Base-by-base conservation (phyloP, 148 eudicot species). In the Fagopyrum tataricum region DNA sequence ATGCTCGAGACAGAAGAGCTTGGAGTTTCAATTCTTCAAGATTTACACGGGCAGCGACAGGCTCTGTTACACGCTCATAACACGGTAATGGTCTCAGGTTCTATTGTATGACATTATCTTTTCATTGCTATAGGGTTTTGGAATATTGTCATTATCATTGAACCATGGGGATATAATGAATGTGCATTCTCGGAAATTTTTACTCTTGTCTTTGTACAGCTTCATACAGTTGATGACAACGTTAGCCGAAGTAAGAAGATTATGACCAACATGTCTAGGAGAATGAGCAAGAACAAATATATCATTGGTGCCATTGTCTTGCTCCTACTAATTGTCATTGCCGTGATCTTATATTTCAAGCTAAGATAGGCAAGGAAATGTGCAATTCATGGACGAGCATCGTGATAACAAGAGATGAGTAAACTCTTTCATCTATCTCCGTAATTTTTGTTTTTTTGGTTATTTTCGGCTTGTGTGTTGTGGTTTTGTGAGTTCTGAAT, bases 1-100 rank as follows among this genome's bases (percentile, higher is more conserved):
- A 82, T 87, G 90, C 83, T 87, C 52, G 86, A 87, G 79, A 87
- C 88, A 10, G 90, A 87, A 77, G 88, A 87, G 42, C 78, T 82
- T 20, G 90, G 88, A 67, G 90, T 85, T 67, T 84, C 88, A 31
- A 77, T 87, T 72, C 88, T 87, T 67, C 79, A 83, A 70, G 88
- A 87, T 80, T 73, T 87, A 66, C 84, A 87, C 71, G 83, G 79
- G 71, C 90, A 87, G 42, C 70, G 90, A 20, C 88, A 87, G 52
- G 69, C 90, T 72, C 90, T 87, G 31, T 71, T 87, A 70, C 86
- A 85, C 39, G 84, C 90, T 39, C 47, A 87, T 79, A 67, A 73
- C 72, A 85, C 87, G 79, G 90, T 87, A 84, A 70, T 23, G 52
- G 4, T n/a, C 39, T 58, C 37, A 58, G 14, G 7, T 52, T 13